phyloP scores from a whole-genome alignment of 1,284 basidiomycete species.

The Ceratobasidium sp. region DNA sequence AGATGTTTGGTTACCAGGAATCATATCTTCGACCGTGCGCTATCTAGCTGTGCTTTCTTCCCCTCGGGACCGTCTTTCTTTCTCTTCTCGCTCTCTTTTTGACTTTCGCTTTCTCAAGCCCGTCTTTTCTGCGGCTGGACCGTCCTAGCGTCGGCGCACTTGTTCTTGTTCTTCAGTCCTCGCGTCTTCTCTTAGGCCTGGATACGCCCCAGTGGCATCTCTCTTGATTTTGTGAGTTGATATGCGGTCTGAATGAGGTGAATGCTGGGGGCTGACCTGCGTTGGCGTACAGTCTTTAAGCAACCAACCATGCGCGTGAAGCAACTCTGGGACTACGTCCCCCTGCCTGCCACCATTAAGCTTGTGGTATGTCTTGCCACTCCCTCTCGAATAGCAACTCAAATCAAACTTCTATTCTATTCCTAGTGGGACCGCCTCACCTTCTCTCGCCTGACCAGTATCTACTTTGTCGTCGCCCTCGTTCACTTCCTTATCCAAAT shows the following conservation, averaged over 20 bases:
- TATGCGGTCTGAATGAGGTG: not conserved
- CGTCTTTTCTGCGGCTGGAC: conserved; percentile 38
- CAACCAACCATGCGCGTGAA: conserved; percentile 43
- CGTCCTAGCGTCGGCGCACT: conserved; percentile 39
- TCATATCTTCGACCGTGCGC: conserved; percentile 15
- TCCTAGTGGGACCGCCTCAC: conserved; percentile 76
- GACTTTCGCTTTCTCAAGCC: conserved; percentile 23
- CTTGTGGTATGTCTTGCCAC: conserved; percentile 41
- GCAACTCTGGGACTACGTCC: conserved; percentile 44
- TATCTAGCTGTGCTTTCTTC: conserved; percentile 1
- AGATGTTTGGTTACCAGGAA: conserved; percentile 21
- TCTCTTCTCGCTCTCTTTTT: conserved; percentile 24
- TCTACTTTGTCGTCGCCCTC: conserved; percentile 74
- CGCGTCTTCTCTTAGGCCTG: not conserved
- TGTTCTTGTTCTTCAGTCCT: conserved; percentile 4
- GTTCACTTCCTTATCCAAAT: conserved; percentile 74
- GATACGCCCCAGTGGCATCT: conserved; percentile 23
- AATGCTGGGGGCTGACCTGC: not conserved
- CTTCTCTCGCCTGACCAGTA: conserved; percentile 69
- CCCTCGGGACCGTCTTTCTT: conserved; percentile 7
- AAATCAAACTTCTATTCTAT: conserved; percentile 6
- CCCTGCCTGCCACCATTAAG: conserved; percentile 42
- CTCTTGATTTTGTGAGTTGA: conserved; percentile 1
- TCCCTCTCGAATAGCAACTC: not conserved
- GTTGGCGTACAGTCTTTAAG: not conserved